phyloP scores from a whole-genome alignment of 169 alveolate genomes.

The Cryptosporidium baileyi region DNA sequence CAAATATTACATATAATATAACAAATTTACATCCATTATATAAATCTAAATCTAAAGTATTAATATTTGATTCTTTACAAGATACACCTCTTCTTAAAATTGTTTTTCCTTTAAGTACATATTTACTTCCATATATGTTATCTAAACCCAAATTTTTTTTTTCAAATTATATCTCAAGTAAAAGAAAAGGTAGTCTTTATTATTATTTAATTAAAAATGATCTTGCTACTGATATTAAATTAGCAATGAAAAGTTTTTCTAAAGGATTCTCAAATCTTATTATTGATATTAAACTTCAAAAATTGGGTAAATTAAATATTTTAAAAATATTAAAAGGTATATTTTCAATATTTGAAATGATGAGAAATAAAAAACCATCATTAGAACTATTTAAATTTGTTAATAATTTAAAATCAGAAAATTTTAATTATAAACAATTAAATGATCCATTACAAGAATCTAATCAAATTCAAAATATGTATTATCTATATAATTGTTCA shows the following conservation, averaged over 20 bases:
- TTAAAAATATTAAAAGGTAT: constrained; percentile 10
- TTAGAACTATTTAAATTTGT: neutral
- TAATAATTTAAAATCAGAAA: neutral
- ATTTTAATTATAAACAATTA: neutral
- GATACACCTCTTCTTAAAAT: neutral
- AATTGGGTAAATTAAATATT: neutral
- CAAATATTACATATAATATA: neutral
- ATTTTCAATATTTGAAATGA: constrained; percentile 51
- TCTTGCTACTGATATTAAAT: constrained; percentile 7
- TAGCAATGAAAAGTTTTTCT: neutral
- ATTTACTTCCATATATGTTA: neutral
- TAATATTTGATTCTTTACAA: neutral
- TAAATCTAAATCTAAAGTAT: neutral
- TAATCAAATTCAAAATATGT: neutral
- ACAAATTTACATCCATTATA: constrained; percentile 11
- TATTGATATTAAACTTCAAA: neutral
- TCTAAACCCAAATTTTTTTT: constrained; percentile 12
- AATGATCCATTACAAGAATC: neutral
- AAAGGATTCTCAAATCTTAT: neutral
- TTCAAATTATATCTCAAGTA: constrained; percentile 9
- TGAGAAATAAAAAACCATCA: constrained; percentile 3
- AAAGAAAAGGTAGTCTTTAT: constrained; percentile 50
- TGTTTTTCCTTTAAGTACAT: neutral
- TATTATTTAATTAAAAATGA: constrained; percentile 12
- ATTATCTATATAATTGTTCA: neutral